Conservation (phyloP, 176 grass and related monocot genomes). For the Puya raimondii region DNA sequence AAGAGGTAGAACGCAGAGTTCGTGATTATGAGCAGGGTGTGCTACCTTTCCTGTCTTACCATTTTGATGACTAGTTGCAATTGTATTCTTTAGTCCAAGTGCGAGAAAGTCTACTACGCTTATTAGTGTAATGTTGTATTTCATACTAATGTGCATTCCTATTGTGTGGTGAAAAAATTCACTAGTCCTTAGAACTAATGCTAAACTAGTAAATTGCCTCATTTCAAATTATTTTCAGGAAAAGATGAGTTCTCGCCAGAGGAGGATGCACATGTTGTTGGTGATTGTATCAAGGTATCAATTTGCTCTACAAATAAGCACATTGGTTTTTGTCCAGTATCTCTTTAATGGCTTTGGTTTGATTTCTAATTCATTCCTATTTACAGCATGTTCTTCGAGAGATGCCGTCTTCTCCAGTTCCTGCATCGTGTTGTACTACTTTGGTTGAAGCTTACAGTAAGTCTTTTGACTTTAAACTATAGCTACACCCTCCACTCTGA, state of each 20-base stretch:
- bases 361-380: slow-evolving; percentile 22
- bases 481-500: neutral
- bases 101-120: neutral
- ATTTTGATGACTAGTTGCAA: neutral
- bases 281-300: slow-evolving; percentile 96
- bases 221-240: slow-evolving; percentile 48
- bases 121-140: neutral
- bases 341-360: slow-evolving; percentile 19
- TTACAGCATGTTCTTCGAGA: slow-evolving; percentile 84
- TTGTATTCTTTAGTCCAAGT: neutral
- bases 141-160: neutral
- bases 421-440: slow-evolving; percentile 76
- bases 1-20: slow-evolving; percentile 95
- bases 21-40: slow-evolving; percentile 90
- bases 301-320: slow-evolving; percentile 21
- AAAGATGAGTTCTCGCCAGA: slow-evolving; percentile 82
- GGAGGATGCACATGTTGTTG: slow-evolving; percentile 96
- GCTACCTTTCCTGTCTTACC: neutral
- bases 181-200: slow-evolving; percentile 6
- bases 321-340: neutral
- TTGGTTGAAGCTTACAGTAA: slow-evolving; percentile 84
- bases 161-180: slow-evolving; percentile 5
- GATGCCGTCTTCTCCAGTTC: slow-evolving; percentile 78
- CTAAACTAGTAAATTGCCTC: neutral
- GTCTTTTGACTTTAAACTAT: slow-evolving; percentile 3